These are phyloP conservation scores for Pichia norvegensis DNA, from an alignment of 1,139 yeast genomes.

Conservation along the genomic window DNA sequence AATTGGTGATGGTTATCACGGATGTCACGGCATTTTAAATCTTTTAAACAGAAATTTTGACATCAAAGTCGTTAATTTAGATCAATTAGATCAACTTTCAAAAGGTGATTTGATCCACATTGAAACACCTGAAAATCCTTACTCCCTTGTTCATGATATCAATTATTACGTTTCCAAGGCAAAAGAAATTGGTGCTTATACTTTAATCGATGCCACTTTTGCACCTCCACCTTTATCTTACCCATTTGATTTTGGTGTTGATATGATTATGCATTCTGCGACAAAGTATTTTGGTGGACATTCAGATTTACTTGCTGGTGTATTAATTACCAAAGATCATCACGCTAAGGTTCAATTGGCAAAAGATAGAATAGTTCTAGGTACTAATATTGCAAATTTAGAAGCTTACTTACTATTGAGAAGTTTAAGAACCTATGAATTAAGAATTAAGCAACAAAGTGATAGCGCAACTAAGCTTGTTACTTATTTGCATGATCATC, in stretches of 20 bases:
- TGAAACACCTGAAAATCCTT: constrained; percentile 86
- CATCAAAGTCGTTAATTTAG: constrained; percentile 44
- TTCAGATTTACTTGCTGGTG: constrained; percentile 83
- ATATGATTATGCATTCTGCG: constrained; percentile 80
- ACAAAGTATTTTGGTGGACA: constrained; percentile 92
- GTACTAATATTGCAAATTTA: constrained; percentile 70
- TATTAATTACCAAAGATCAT: constrained; percentile 53
- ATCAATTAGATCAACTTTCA: constrained; percentile 42
- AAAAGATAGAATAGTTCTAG: constrained; percentile 59
- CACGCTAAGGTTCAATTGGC: constrained; percentile 39
- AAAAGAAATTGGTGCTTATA: constrained; percentile 62
- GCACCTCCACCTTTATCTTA: constrained; percentile 81
- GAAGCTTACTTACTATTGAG: constrained; percentile 70
- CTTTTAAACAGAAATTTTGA: constrained; percentile 57
- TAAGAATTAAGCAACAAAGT: constrained; percentile 63
- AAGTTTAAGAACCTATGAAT: constrained; percentile 70
- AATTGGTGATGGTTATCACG: constrained; percentile 80
- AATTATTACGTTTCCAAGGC: constrained; percentile 56
- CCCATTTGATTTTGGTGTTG: constrained; percentile 78
- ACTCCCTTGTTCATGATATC: constrained; percentile 57
- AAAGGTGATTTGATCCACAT: constrained; percentile 74
- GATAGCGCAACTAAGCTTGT: constrained; percentile 59
- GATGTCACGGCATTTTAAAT: constrained; percentile 63
- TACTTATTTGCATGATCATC: constrained; percentile 45
- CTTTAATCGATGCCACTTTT: constrained; percentile 87